Conservation (phyloP, 495 filamentous ascomycete genomes). For the Staphylotrichum longicolle region DNA sequence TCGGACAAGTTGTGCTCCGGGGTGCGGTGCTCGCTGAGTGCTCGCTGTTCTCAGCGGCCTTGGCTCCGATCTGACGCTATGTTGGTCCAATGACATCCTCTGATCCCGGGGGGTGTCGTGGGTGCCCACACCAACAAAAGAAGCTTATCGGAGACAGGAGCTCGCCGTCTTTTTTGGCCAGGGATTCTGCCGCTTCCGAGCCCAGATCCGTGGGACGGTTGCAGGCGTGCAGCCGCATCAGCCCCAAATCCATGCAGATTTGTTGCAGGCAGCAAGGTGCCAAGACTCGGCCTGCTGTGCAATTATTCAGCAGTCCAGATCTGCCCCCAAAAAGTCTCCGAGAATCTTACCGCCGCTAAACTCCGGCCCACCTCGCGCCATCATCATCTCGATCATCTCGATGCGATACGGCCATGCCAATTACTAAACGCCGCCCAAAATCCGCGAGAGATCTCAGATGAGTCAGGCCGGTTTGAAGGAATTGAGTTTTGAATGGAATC, state of each 20-base stretch:
- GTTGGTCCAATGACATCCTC: neutral
- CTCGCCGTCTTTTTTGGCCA: neutral
- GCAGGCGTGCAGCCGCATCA: neutral
- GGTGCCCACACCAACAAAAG: neutral
- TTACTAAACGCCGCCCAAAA: too few relatives aligned
- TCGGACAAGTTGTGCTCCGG: neutral
- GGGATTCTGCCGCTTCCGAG: neutral
- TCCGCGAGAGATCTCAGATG: neutral
- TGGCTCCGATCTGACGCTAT: neutral
- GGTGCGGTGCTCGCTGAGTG: neutral
- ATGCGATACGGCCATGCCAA: too few relatives aligned
- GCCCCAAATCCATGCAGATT: neutral
- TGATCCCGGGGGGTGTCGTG: too few relatives aligned
- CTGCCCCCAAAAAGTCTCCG: neutral
- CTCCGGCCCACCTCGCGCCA: too few relatives aligned
- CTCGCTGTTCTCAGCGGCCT: neutral
- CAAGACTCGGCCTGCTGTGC: neutral
- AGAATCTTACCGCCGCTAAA: neutral
- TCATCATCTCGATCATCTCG: too few relatives aligned
- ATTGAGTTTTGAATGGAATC: too few relatives aligned
- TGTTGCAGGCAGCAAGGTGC: too few relatives aligned
- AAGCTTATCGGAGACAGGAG: conserved; percentile 13
- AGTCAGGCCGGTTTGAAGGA: too few relatives aligned
- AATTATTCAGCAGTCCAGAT: too few relatives aligned
- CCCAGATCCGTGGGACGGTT: neutral